phyloP scores from a whole-genome alignment of 108 stramenopile species.

The Nannochloropsis salina region DNA sequence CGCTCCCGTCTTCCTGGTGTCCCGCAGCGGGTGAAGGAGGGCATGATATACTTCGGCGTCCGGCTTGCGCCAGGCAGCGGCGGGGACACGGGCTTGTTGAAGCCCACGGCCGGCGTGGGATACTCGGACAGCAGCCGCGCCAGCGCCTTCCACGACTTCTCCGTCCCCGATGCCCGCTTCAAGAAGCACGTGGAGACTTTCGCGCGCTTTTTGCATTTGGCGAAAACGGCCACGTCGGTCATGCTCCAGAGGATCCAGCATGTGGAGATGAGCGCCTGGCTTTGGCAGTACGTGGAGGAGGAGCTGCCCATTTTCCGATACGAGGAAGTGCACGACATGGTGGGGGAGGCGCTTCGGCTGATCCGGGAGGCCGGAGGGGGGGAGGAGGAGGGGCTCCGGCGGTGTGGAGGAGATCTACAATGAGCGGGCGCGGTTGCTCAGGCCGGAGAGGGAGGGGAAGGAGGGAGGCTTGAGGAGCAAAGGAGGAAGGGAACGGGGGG shows the following conservation, averaged over 20 bases:
- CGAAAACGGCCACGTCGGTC: not conserved
- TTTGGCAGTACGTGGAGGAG: slow-evolving; percentile 17
- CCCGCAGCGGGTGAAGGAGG: not conserved
- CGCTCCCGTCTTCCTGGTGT: not conserved
- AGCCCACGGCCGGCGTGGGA: not conserved
- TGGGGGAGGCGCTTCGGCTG: not conserved
- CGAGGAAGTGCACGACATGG: slow-evolving; percentile 17
- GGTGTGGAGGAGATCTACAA: not conserved
- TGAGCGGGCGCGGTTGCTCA: not conserved
- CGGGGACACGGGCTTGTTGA: not conserved
- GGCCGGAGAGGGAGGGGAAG: not conserved
- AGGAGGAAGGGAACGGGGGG: not conserved
- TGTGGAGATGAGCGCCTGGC: not conserved
- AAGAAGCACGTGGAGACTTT: not conserved
- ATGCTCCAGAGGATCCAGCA: not conserved
- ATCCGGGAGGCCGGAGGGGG: not conserved
- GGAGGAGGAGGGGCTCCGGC: not conserved
- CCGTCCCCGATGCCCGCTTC: not conserved
- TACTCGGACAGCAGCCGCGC: not conserved
- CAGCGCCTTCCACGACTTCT: not conserved
- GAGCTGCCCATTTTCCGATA: slow-evolving; percentile 4
- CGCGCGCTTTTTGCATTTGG: not conserved
- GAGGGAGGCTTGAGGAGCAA: not conserved
- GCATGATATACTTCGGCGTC: not conserved
- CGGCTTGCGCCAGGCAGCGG: not conserved